A percentile compares a stretch with the other conserved stretches of the same genome.
These are phyloP conservation scores for Rhizopus stolonifer DNA, from an alignment of 371 early-diverging fungal genomes.

Conservation along the genomic window DNA sequence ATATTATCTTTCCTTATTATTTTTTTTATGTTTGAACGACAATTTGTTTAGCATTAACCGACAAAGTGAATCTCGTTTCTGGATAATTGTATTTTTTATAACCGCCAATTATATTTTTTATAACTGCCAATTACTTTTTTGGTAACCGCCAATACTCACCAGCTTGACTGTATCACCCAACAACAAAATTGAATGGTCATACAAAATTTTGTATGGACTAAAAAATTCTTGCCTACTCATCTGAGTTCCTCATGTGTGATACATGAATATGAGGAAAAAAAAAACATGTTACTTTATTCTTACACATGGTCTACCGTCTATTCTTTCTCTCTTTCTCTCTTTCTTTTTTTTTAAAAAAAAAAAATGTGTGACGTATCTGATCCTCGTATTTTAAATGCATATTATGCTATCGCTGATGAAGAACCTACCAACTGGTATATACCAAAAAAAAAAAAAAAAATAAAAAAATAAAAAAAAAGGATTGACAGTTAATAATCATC, in stretches of 20 bases:
- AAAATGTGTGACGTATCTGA: constrained; percentile 69
- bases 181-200: too few relatives aligned
- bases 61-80: background rate
- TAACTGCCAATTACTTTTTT: background rate
- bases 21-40: background rate
- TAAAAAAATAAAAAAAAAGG: background rate
- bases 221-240: too few relatives aligned
- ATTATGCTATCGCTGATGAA: constrained; percentile 61
- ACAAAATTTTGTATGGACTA: too few relatives aligned
- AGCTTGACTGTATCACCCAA: constrained; percentile 1
- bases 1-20: background rate
- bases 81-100: background rate
- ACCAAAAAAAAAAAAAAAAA: background rate
- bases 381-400: constrained; percentile 60
- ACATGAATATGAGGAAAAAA: background rate
- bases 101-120: background rate
- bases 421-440: constrained; percentile 61
- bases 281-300: background rate
- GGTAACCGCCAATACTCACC: background rate
- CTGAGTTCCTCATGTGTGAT: too few relatives aligned
- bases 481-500: too few relatives aligned
- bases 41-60: too few relatives aligned
- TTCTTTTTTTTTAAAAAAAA: constrained; percentile 8
- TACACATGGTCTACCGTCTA: too few relatives aligned
- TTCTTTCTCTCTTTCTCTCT: constrained; percentile 5